Evolutionary conservation across 225 moss, liverwort and hornwort genomes (phyloP), one percentile per base, ranked within the genome.

Genomic region (Ulota crispa): DNA sequence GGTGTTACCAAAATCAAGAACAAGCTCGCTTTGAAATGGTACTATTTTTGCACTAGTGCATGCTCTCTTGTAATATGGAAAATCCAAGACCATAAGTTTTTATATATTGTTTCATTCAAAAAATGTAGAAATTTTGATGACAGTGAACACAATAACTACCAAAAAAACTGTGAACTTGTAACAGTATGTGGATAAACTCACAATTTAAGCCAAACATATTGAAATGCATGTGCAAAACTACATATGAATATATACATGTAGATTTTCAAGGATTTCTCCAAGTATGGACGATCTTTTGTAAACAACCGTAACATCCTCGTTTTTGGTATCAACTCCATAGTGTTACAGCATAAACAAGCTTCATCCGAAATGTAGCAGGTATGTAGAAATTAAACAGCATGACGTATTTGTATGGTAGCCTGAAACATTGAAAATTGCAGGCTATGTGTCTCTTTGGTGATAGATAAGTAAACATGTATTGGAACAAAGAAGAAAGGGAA

Each of bases 401-500:
- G 72, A 57, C 65, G 23, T 19, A 45, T 18, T 13, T 1, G 15
- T 32, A 39, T 10, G n/a, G 12, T 54, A 30, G 32, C 26, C 21
- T 56, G 28, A 71, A 70, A 55, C 55, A 11, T 19, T 37, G 30
- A 79, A 79, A 23, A 3, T 55, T 68, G 13, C 32, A 64, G 24
- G 64, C 26, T 54, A 57, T 23, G 27, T 30, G 20, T 63, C 41
- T 10, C 36, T 34, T 50, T 37, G 30, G 56, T 28, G 67, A 16
- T 20, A 37, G 2, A 68, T 4, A 52, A 37, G 43, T 28, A 54
- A 64, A 62, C 14, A 27, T 0, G 55, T 31, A 7, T n/a, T 67
- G 72, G 69, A 78, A 68, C 34, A 53, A 66, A 70, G 50, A 63
- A 61, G 65, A 60, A 32, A 78, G 28, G 24, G 67, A 32, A 78